Base-by-base conservation (phyloP, 2,329 filamentous ascomycete genomes). In the Neofusicoccum sp. region DNA sequence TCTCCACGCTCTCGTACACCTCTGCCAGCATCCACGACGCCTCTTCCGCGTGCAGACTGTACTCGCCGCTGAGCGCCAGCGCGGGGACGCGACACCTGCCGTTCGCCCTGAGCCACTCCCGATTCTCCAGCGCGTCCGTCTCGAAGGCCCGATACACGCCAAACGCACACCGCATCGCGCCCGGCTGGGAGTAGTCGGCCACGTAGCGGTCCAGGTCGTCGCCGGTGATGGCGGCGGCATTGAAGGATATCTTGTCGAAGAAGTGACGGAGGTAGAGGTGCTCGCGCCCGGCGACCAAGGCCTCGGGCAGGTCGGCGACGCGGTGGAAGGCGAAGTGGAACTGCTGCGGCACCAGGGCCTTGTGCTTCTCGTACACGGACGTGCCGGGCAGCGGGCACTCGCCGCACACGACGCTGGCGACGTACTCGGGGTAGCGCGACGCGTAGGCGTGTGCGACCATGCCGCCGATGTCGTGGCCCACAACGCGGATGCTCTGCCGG, bases 391-490 rank as follows among this genome's bases (percentile, higher is more conserved):
- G 69, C 1, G 77, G 78, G 63, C 76, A 79, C 66, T 81, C 78
- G 12, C 77, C 79, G 76, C 76, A 80, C 11, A 69, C 75, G 14
- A 81, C 71, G 52, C 71, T 78, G 1, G 70, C 71, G 0, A 74
- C 71, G 39, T 71, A 64, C 1, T 73, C 66, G 0, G 78, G 70
- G 48, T 76, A 77, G 1, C 71, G 73, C 1, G 71, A 67, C 4
- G 75, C 78, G 63, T 79, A 79, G 4, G 78, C 75, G 64, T 78
- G 77, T 0, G 78, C 77, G 31, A 82, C 75, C 79, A 82, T 82
- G 45, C 79, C 79, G 14, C 80, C 79, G 22, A 82, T 81, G 61
- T 82, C 80, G 59, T 83, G 78, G 8, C 80, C 80, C 0, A 82
- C 74, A 3, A 82, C 67, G 63, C 82, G 78, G 3, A 80, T 70